These are phyloP conservation scores for Venturia effusa DNA, from an alignment of 2,329 filamentous ascomycete species.

Conservation along the genomic window DNA sequence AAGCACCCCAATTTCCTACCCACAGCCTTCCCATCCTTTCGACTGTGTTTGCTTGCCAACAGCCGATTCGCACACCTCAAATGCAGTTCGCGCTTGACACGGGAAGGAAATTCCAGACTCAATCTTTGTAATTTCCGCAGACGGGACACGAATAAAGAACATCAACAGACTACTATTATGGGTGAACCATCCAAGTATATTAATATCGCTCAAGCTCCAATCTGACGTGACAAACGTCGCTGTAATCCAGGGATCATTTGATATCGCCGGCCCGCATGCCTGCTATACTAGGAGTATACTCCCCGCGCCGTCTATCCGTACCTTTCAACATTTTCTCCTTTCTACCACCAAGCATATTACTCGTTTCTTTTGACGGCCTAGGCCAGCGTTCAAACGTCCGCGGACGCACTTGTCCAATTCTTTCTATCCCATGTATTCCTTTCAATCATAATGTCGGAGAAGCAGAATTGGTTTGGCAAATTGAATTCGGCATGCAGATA, in stretches of 20 bases:
- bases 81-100: no score
- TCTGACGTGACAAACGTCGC: neutral
- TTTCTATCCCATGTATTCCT: neutral
- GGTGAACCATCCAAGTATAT: neutral
- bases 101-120: neutral
- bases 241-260: neutral
- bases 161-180: no score
- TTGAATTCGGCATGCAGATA: slow-evolving; percentile 8
- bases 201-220: neutral
- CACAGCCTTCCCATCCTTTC: no score
- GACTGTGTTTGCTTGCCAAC: no score
- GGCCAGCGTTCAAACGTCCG: neutral
- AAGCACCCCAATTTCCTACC: no score
- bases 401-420: neutral
- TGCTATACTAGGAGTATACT: neutral
- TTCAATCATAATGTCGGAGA: neutral
- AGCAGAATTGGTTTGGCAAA: slow-evolving; percentile 6
- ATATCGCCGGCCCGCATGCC: neutral
- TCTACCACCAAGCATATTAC: neutral
- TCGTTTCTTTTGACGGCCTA: neutral
- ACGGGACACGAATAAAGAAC: no score
- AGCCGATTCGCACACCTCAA: no score
- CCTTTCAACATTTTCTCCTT: neutral
- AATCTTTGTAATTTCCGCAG: neutral
- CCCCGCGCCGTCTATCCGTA: neutral